Evolutionary conservation across 2,329 filamentous ascomycete genomes (phyloP).

Genomic region (Clonostachys chloroleuca): DNA sequence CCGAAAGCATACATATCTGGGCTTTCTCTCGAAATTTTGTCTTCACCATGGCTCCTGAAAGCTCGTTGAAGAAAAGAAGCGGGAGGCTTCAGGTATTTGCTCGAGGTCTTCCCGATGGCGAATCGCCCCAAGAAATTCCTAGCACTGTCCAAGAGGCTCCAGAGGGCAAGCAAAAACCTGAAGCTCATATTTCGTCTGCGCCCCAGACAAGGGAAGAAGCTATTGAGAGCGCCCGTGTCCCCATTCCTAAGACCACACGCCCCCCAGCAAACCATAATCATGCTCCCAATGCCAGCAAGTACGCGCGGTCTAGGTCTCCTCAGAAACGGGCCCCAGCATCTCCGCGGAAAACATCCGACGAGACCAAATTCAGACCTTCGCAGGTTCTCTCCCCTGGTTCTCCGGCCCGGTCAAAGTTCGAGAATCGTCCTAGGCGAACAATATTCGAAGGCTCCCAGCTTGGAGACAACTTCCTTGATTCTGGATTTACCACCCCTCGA

Average conservation of each 20-base stretch:
- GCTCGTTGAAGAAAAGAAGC: constrained; percentile 17
- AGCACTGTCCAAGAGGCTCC: background rate
- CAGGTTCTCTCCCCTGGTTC: background rate
- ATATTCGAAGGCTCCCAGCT: constrained; percentile 32
- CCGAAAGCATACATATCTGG: constrained; percentile 11
- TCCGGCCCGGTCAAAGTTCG: background rate
- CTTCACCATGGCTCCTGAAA: no score
- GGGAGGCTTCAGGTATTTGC: constrained; percentile 23
- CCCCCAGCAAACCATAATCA: background rate
- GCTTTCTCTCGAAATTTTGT: constrained; percentile 5
- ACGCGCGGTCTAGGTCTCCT: background rate
- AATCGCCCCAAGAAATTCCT: constrained; percentile 1
- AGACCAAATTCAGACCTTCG: background rate
- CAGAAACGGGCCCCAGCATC: background rate
- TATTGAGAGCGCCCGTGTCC: background rate
- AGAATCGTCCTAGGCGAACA: constrained; percentile 1
- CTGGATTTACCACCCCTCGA: constrained; percentile 27
- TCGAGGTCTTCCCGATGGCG: constrained; percentile 12
- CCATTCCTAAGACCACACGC: background rate
- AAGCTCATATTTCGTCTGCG: background rate
- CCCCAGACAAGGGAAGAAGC: constrained; percentile 2
- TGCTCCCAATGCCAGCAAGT: background rate
- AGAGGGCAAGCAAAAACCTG: background rate
- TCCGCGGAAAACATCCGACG: background rate
- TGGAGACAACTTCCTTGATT: constrained; percentile 31